These are phyloP conservation scores for Thermothelomyces thermophilus DNA, from an alignment of 2,329 filamentous ascomycete species.

Conservation along the genomic window DNA sequence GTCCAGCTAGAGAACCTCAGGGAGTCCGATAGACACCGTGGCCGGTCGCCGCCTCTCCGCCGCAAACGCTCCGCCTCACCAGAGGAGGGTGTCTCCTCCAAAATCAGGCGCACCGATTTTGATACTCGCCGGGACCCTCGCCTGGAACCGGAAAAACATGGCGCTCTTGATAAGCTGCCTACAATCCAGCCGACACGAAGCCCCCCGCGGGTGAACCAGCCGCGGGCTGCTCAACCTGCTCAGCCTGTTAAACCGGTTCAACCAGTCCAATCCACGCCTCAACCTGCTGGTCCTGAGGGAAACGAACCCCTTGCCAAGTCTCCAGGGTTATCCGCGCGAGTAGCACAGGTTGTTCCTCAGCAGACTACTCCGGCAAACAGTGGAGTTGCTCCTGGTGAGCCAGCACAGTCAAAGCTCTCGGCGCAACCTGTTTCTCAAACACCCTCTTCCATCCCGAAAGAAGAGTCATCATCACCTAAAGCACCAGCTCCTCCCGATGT, in stretches of 20 bases:
- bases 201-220: background rate
- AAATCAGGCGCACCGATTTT: conserved; percentile 2
- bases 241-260: background rate
- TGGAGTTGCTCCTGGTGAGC: background rate
- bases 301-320: background rate
- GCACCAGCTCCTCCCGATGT: background rate
- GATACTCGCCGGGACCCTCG: background rate
- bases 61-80: conserved; percentile 20
- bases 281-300: background rate
- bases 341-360: background rate
- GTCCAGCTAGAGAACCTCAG: conserved; percentile 7
- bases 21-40: background rate
- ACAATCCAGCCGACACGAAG: conserved; percentile 6
- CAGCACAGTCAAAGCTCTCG: background rate
- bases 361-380: background rate
- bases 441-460: background rate
- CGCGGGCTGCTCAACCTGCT: background rate
- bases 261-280: background rate
- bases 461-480: background rate
- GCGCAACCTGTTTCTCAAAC: background rate
- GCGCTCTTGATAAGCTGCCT: background rate
- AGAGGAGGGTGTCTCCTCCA: background rate
- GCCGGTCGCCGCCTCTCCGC: background rate
- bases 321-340: too few species aligned
- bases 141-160: background rate